These are phyloP conservation scores for Pseudonitzschia multiseries DNA, from an alignment of 108 stramenopile genomes.

Conservation along the genomic window DNA sequence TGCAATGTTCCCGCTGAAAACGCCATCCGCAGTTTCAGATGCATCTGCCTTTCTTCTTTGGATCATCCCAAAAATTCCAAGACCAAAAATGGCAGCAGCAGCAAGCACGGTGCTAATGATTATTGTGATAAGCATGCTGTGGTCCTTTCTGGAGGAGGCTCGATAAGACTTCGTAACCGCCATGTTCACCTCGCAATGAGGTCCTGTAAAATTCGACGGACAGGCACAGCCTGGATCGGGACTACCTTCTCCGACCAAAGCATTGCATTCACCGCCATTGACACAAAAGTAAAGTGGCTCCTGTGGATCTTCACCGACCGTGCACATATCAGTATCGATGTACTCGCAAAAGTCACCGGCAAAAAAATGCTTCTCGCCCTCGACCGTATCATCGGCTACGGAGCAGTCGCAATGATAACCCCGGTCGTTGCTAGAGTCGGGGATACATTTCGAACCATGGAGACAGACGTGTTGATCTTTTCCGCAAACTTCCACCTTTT, in stretches of 20 bases:
- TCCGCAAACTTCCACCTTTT: constrained; percentile 36
- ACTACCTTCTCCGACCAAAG: constrained; percentile 23
- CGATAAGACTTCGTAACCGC: neutral
- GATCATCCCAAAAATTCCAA: too few species aligned
- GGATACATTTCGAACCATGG: constrained; percentile 47
- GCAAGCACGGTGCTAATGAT: too few species aligned
- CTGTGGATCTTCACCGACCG: constrained; percentile 5
- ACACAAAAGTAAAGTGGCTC: constrained; percentile 48
- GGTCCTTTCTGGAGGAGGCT: neutral
- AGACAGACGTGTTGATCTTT: constrained; percentile 41
- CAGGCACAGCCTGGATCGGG: constrained; percentile 45
- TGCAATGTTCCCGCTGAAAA: too few species aligned
- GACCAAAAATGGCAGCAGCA: too few species aligned
- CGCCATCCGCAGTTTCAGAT: too few species aligned
- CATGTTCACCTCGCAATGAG: constrained; percentile 38
- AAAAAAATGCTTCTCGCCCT: constrained; percentile 24
- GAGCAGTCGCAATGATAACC: constrained; percentile 45
- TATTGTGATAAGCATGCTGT: neutral
- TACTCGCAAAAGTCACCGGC: constrained; percentile 51
- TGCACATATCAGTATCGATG: constrained; percentile 40
- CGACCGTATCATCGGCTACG: constrained; percentile 27
- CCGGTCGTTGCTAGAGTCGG: constrained; percentile 13
- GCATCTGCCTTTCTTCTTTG: too few species aligned
- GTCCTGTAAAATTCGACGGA: constrained; percentile 29
- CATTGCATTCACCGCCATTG: constrained; percentile 46